Evolutionary conservation across 768 basidiomycete genomes (phyloP).

Genomic region (Tricholoma furcatifolium): DNA sequence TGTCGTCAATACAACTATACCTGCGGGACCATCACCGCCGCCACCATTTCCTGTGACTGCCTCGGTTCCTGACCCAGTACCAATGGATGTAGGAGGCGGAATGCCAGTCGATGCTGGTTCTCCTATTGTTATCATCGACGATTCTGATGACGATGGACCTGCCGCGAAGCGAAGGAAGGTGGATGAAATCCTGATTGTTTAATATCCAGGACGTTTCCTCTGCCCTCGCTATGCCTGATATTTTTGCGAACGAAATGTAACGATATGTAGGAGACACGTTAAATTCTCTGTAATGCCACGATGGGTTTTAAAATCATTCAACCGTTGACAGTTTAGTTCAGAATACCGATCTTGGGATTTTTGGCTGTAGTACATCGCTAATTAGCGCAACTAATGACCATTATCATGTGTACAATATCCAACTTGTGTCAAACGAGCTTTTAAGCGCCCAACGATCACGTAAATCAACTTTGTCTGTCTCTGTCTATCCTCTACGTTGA

Average conservation of each 20-base stretch:
- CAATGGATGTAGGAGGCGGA: conserved; percentile 22
- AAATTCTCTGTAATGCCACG: too few relatives aligned
- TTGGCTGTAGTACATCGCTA: too few relatives aligned
- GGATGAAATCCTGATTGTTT: conserved; percentile 24
- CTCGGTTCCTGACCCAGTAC: conserved; percentile 29
- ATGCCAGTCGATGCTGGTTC: conserved; percentile 36
- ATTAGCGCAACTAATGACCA: too few relatives aligned
- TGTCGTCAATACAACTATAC: background rate
- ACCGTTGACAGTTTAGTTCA: too few relatives aligned
- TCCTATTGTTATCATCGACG: conserved; percentile 63
- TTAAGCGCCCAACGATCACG: too few relatives aligned
- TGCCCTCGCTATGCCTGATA: background rate
- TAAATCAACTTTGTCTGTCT: too few relatives aligned
- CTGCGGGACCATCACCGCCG: conserved; percentile 2
- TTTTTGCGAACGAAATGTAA: conserved; percentile 3
- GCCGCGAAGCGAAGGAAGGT: conserved; percentile 57
- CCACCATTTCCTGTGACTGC: conserved; percentile 8
- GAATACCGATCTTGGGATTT: too few relatives aligned
- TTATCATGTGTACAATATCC: too few relatives aligned
- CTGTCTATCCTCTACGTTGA: too few relatives aligned
- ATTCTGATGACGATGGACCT: conserved; percentile 56
- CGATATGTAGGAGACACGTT: background rate
- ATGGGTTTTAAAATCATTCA: too few relatives aligned
- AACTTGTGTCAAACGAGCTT: too few relatives aligned
- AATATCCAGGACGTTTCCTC: background rate